A percentile compares a stretch with the other conserved stretches of the same genome.
These are phyloP conservation scores for Hibiscus syriacus DNA, from an alignment of 345 rosid genomes.

Conservation along the genomic window DNA sequence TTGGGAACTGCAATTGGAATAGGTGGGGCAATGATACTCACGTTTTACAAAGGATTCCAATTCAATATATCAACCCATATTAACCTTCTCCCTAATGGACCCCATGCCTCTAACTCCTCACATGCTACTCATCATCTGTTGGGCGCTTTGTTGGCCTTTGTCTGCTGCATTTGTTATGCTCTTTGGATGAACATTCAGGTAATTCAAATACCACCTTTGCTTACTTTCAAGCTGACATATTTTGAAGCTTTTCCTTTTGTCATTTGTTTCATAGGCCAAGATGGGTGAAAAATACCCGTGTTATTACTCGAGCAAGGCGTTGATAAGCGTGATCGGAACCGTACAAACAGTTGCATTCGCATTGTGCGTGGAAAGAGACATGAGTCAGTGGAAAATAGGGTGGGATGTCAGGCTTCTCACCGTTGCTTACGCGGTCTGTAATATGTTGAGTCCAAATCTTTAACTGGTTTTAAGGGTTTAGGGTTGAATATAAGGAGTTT, in stretches of 20 bases:
- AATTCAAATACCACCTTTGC: too few species aligned
- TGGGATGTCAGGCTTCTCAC: slow-evolving; percentile 40
- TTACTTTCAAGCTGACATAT: too few species aligned
- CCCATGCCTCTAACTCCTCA: neutral
- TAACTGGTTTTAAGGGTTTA: too few species aligned
- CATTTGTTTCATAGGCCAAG: too few species aligned
- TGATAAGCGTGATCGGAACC: slow-evolving; percentile 35
- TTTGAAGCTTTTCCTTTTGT: too few species aligned
- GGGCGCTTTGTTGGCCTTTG: slow-evolving; percentile 24
- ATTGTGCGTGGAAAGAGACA: slow-evolving; percentile 23
- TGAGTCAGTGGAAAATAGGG: slow-evolving; percentile 33
- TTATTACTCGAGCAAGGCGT: slow-evolving; percentile 33
- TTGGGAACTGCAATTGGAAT: slow-evolving; percentile 40
- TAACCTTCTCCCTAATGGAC: slow-evolving; percentile 4
- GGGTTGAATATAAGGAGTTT: too few species aligned
- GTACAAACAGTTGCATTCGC: slow-evolving; percentile 17
- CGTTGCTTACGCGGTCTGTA: slow-evolving; percentile 30
- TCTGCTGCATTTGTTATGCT: slow-evolving; percentile 16
- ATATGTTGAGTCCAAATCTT: too few species aligned
- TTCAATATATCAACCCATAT: too few species aligned
- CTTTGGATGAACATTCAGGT: slow-evolving; percentile 34
- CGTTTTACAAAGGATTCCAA: too few species aligned
- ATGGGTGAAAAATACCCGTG: slow-evolving; percentile 28
- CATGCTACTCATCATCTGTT: slow-evolving; percentile 1
- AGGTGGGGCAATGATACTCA: slow-evolving; percentile 58